Base-by-base conservation (phyloP, 768 basidiomycete species). In the Roridomyces roridus region DNA sequence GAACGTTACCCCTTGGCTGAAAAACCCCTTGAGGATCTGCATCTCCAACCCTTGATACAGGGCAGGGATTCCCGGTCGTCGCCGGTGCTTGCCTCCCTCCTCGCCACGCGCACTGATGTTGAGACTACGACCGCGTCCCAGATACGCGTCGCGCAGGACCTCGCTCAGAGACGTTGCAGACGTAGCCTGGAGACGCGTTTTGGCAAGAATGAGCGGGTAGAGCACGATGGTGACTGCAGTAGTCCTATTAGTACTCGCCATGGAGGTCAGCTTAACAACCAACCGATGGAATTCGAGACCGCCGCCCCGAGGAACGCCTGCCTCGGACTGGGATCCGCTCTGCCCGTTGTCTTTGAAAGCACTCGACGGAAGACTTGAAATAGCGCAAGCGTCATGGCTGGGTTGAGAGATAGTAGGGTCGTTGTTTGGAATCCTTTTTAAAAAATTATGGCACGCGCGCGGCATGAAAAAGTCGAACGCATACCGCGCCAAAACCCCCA, bases 191-290 rank as follows among this genome's bases (percentile, higher is more conserved):
- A 81, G 72, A 6, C 81, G 77, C 18, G 81, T 84, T 70, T 87
- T 87, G 17, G 84, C 81, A 17, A 87, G 76, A 18, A 86, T 83
- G 25, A 86, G 72, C 0, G 85, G 85, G 63, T 87, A 86, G 8
- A 85, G 69, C 2, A 84, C 51, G 1, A 74, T 65, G 7, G 77
- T 72, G 0, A 83, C 83, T 77, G 48, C 14, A 34, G 26, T 41
- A 4, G 17, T 23, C 4, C 0, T 9, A 34, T n/a, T n/a, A n/a
- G n/a, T n/a, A n/a, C n/a, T n/a, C n/a, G 23, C 12, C 4, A 5
- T 7, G 28, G 14, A 15, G 20, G 18, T 40, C 11, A 39, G 29
- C 25, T 25, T 3, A 1, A 42, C 39, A 59, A n/a, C 15, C 20
- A 17, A 72, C 80, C 81, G 36, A 84, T 68, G 0, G 82, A 75